A percentile compares a stretch with the other conserved stretches of the same genome.
These are phyloP conservation scores for Coniochaeta hoffmannii DNA, from an alignment of 2,329 filamentous ascomycete species.

Conservation along the genomic window DNA sequence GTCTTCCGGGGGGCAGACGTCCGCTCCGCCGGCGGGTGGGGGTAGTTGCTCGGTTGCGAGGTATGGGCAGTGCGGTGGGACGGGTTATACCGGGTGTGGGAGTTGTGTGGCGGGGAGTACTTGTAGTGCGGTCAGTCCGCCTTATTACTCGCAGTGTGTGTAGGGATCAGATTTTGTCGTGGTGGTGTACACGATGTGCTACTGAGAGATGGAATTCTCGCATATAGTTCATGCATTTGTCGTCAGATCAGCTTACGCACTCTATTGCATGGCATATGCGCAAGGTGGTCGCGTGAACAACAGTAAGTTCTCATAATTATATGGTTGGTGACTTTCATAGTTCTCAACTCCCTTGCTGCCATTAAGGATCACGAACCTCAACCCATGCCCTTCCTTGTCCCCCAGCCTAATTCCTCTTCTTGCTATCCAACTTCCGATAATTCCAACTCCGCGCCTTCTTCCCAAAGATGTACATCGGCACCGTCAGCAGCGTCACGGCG, in stretches of 20 bases:
- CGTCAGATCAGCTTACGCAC: no score
- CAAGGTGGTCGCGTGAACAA: no score
- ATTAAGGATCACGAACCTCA: neutral
- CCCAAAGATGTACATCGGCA: constrained; percentile 22
- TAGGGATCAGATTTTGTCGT: constrained; percentile 5
- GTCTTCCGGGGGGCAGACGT: neutral
- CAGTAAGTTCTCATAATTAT: no score
- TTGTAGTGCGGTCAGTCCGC: constrained; percentile 27
- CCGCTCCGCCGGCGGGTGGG: constrained; percentile 6
- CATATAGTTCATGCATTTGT: neutral
- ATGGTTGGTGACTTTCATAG: no score
- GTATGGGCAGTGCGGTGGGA: constrained; percentile 32
- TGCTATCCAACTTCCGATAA: neutral
- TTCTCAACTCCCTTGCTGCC: neutral
- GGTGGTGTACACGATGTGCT: neutral
- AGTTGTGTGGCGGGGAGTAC: constrained; percentile 26
- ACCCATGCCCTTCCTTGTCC: neutral
- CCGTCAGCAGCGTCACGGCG: constrained; percentile 20
- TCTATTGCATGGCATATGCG: no score
- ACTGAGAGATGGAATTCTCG: neutral
- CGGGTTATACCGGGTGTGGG: constrained; percentile 33
- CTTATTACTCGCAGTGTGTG: constrained; percentile 31
- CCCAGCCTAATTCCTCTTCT: neutral
- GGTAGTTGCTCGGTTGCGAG: constrained; percentile 23
- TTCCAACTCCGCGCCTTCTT: constrained; percentile 14